Evolutionary conservation across 495 filamentous ascomycete genomes (phyloP).

Genomic region (Rusavskia elegans): DNA sequence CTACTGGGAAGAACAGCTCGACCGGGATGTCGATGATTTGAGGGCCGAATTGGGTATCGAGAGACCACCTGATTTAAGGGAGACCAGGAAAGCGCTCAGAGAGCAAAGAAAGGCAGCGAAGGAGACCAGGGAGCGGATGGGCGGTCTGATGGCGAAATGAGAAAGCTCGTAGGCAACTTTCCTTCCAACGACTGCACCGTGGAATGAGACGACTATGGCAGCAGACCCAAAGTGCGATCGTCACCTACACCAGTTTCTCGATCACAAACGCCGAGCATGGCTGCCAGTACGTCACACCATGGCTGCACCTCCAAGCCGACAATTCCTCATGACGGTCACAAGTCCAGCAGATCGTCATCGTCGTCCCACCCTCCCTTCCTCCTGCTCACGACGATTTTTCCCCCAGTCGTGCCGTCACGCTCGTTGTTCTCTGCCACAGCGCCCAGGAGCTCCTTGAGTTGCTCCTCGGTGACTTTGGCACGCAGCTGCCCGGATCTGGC

Average conservation of each 20-base stretch:
- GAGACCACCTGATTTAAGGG: slow-evolving; percentile 74
- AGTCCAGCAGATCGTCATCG: slow-evolving; percentile 69
- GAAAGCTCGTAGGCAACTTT: slow-evolving; percentile 1
- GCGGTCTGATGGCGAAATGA: slow-evolving; percentile 12
- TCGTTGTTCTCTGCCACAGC: slow-evolving; percentile 60
- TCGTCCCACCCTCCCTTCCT: slow-evolving; percentile 78
- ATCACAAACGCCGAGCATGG: not conserved
- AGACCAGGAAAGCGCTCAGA: slow-evolving; percentile 53
- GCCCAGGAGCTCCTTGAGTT: slow-evolving; percentile 78
- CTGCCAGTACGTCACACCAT: not conserved
- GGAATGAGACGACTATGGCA: not conserved
- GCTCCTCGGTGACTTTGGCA: slow-evolving; percentile 75
- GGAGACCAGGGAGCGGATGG: slow-evolving; percentile 24
- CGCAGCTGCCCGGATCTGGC: slow-evolving; percentile 76
- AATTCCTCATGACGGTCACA: slow-evolving; percentile 17
- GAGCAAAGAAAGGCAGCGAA: slow-evolving; percentile 51
- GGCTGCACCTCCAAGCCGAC: not conserved
- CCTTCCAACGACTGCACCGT: not conserved
- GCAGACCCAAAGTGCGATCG: not conserved
- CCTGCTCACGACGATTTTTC: slow-evolving; percentile 68
- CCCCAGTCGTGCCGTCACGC: slow-evolving; percentile 23
- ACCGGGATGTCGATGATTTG: slow-evolving; percentile 66
- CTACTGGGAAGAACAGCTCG: slow-evolving; percentile 93
- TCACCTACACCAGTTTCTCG: not conserved
- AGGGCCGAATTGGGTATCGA: slow-evolving; percentile 65